Conservation (phyloP, 2,329 filamentous ascomycete genomes). For the Arthrinium phaeospermum region DNA sequence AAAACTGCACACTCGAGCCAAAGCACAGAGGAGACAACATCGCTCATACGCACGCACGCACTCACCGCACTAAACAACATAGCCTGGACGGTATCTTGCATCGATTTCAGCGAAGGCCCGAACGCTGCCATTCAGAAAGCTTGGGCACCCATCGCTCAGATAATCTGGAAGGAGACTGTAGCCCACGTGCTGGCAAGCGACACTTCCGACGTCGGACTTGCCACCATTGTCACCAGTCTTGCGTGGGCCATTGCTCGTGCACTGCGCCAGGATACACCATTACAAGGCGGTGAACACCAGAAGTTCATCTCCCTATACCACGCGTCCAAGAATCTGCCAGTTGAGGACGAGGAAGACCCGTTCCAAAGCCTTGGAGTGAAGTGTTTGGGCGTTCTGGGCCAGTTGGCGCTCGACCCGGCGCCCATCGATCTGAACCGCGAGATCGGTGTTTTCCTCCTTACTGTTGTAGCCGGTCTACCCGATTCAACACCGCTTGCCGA, state of each 20-base stretch:
- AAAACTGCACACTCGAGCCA: slow-evolving; percentile 48
- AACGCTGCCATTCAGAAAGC: slow-evolving; percentile 57
- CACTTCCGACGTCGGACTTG: slow-evolving; percentile 65
- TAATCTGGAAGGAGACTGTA: slow-evolving; percentile 64
- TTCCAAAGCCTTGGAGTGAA: slow-evolving; percentile 69
- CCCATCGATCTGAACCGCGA: slow-evolving; percentile 63
- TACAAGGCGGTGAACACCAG: slow-evolving; percentile 59
- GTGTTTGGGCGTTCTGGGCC: slow-evolving; percentile 70
- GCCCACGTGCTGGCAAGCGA: slow-evolving; percentile 62
- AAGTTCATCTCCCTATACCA: slow-evolving; percentile 71
- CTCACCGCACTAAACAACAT: slow-evolving; percentile 70
- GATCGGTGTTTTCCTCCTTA: slow-evolving; percentile 67
- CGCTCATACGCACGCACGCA: slow-evolving; percentile 57
- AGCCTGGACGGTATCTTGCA: slow-evolving; percentile 67
- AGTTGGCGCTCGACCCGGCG: slow-evolving; percentile 62
- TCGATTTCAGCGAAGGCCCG: slow-evolving; percentile 62
- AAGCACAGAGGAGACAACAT: slow-evolving; percentile 44
- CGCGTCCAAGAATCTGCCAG: slow-evolving; percentile 53
- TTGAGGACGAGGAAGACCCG: slow-evolving; percentile 51
- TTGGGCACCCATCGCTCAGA: slow-evolving; percentile 60
- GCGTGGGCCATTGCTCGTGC: slow-evolving; percentile 69
- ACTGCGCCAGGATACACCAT: slow-evolving; percentile 54
- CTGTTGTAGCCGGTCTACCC: slow-evolving; percentile 56
- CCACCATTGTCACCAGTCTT: slow-evolving; percentile 67
- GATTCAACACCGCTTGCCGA: slow-evolving; percentile 59